Base-by-base conservation (phyloP, 2,329 filamentous ascomycete genomes). In the Phymatotrichopsis omnivora region DNA sequence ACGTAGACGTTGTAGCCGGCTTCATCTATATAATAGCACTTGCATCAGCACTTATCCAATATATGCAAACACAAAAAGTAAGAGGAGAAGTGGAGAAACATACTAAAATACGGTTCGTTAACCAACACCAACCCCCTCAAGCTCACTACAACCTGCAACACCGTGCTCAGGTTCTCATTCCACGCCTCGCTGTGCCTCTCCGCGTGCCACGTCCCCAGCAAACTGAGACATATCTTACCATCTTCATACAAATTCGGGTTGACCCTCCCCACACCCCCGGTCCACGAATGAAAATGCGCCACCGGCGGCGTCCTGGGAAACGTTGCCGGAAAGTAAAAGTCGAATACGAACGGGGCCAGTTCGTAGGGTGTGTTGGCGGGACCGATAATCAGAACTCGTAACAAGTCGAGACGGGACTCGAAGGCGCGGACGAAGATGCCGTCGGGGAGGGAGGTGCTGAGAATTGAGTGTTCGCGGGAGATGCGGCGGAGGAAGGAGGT, bases 191-290 rank as follows among this genome's bases (percentile, higher is more conserved):
- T 67, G 3, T 67, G 62, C 50, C 69, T 62, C 44, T 70, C 65
- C 0, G 69, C 66, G 42, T 73, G 68, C 75, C 75, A 78, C 2
- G 75, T 78, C 10, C 73, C 74, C 4, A 78, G 61, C 17, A 78
- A 58, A 50, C 68, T 72, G 12, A 78, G 61, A 54, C 75, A 78
- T 24, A 78, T 75, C 56, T 72, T 76, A 19, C 75, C 51, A 40
- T 53, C 51, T 37, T 78, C 74, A 58, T 78, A 78, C 1, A 79
- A 60, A 53, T 79, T 79, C 0, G 75, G 75, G 52, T 78, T 79
- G 19, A 78, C 64, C n/a, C 66, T 64, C 1, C 70, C 71, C 17
- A 67, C 59, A 1, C 68, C 67, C 43, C 65, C 60, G 0, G 70
- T 73, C 73, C 74, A 78, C 39, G 69, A 73, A 58, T 78, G 73